These are phyloP conservation scores for Penicillium nordicum DNA, from an alignment of 2,329 filamentous ascomycete genomes.

Conservation along the genomic window DNA sequence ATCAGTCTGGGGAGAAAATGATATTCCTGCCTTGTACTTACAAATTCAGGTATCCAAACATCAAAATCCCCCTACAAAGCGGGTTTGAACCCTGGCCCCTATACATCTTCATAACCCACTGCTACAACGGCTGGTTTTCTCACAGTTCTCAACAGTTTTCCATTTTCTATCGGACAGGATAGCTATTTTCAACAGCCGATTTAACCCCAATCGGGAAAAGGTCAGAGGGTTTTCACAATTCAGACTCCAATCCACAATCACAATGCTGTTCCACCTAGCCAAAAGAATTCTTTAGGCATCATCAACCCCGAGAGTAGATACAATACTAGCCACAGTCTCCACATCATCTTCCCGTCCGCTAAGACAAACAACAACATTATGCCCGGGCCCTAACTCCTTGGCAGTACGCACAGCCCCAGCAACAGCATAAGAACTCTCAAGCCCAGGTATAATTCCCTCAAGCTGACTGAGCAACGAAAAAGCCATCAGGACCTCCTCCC, in stretches of 20 bases:
- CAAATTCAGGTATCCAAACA: too few species aligned
- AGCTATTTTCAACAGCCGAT: too few species aligned
- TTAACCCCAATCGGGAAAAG: background rate
- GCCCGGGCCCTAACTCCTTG: conserved; percentile 78
- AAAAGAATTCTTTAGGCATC: background rate
- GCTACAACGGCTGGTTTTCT: too few species aligned
- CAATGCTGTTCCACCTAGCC: background rate
- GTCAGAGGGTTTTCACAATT: too few species aligned
- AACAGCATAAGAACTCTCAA: conserved; percentile 88
- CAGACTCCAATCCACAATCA: background rate
- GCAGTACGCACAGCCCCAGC: conserved; percentile 81
- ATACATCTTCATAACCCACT: too few species aligned
- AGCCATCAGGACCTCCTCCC: conserved; percentile 79
- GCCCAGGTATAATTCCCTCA: conserved; percentile 92
- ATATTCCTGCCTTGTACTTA: too few species aligned
- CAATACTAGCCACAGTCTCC: conserved; percentile 87
- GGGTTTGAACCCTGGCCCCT: too few species aligned
- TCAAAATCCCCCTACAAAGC: too few species aligned
- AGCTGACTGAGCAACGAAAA: conserved; percentile 79
- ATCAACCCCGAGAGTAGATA: conserved; percentile 67
- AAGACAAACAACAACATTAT: conserved; percentile 87
- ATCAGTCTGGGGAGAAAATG: too few species aligned
- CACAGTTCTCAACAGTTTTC: too few species aligned
- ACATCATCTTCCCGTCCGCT: conserved; percentile 92
- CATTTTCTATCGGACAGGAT: too few species aligned